Evolutionary conservation across 1,139 yeast genomes (phyloP).

Genomic region (Geotrichum australiense): DNA sequence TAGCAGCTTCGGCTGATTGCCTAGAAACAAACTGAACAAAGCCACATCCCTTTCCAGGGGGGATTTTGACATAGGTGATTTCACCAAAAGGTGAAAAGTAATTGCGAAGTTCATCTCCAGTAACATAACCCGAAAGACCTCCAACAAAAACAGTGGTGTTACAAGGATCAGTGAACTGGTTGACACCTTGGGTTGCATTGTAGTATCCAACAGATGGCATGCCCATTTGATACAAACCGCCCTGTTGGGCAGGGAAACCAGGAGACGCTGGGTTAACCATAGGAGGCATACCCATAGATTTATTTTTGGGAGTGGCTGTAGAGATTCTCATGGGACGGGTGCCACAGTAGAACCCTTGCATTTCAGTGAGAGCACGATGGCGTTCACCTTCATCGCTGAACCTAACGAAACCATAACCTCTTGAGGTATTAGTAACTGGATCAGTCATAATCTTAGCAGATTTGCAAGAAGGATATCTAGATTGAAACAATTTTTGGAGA

Average conservation of each 20-base stretch:
- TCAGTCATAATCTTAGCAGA: conserved; percentile 87
- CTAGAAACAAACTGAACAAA: conserved; percentile 77
- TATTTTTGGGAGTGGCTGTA: conserved; percentile 61
- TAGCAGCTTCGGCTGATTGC: conserved; percentile 84
- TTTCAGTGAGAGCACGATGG: conserved; percentile 65
- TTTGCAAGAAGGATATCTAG: conserved; percentile 64
- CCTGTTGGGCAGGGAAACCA: conserved; percentile 14
- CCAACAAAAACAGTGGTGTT: conserved; percentile 96
- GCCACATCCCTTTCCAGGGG: conserved; percentile 91
- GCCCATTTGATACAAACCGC: conserved; percentile 22
- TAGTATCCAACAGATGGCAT: conserved; percentile 30
- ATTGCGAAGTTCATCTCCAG: conserved; percentile 66
- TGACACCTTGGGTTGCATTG: conserved; percentile 36
- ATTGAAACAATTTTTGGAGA: conserved; percentile 61
- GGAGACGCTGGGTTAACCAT: conserved; percentile 10
- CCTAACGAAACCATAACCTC: conserved; percentile 91
- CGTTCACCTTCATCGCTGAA: conserved; percentile 67
- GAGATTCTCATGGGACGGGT: conserved; percentile 74
- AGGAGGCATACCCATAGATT: conserved; percentile 27
- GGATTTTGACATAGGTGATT: conserved; percentile 78
- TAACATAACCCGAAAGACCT: conserved; percentile 68
- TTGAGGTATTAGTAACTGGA: conserved; percentile 62
- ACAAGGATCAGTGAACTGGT: conserved; percentile 63
- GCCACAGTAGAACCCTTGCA: conserved; percentile 74
- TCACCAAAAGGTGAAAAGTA: conserved; percentile 80